A percentile compares a stretch with the other conserved stretches of the same genome.
phyloP scores from a whole-genome alignment of 164 flowering plant species.

The Chimonanthus salicifolius region DNA sequence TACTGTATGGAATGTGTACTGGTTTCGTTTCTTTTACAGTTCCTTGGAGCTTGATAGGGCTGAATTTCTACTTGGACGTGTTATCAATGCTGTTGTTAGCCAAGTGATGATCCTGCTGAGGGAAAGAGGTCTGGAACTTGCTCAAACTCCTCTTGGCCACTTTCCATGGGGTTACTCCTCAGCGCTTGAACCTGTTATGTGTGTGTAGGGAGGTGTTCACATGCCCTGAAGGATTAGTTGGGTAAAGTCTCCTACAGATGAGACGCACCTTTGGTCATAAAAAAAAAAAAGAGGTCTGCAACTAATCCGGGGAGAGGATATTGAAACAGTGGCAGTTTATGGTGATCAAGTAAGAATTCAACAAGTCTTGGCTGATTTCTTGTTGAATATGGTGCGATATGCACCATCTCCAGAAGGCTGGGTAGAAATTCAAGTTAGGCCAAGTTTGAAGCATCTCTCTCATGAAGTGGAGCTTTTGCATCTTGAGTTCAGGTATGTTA shows the following conservation, averaged over 20 bases:
- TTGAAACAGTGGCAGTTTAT: constrained; percentile 58
- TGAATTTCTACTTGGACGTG: constrained; percentile 72
- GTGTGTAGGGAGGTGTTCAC: too few relatives aligned
- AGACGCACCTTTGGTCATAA: too few relatives aligned
- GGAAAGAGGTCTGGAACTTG: constrained; percentile 44
- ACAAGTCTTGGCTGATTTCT: constrained; percentile 77
- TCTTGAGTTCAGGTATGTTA: constrained; percentile 71
- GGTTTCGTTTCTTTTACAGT: constrained; percentile 22
- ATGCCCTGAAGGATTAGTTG: too few relatives aligned
- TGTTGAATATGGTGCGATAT: constrained; percentile 70
- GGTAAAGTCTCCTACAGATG: too few relatives aligned
- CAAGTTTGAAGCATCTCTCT: constrained; percentile 48
- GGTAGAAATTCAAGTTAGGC: constrained; percentile 85
- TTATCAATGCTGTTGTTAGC: constrained; percentile 87
- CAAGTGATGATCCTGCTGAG: constrained; percentile 77
- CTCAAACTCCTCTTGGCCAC: too few relatives aligned
- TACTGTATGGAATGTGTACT: background rate
- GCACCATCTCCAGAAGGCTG: constrained; percentile 91
- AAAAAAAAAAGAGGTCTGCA: constrained; percentile 60
- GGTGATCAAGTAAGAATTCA: constrained; percentile 90
- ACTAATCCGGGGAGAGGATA: constrained; percentile 77
- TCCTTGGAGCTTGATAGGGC: constrained; percentile 67
- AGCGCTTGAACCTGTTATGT: too few relatives aligned
- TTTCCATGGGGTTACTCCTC: too few relatives aligned
- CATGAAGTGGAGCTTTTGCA: constrained; percentile 39